These are phyloP conservation scores for Nicotiana attenuata DNA, from an alignment of 257 asterid genomes.

Conservation along the genomic window DNA sequence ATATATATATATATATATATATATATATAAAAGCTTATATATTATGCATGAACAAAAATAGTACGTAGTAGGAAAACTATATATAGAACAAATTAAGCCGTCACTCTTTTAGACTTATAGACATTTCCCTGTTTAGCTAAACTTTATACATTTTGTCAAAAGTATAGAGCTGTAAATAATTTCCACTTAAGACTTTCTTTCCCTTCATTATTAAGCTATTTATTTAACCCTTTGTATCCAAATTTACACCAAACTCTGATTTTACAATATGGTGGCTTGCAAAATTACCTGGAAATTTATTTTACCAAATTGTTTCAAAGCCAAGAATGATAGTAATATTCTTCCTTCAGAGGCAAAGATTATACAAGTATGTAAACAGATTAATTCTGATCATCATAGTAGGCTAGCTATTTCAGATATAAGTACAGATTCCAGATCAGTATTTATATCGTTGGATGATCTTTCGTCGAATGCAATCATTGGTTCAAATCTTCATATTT, in stretches of 20 bases:
- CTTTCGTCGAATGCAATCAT: conserved; percentile 49
- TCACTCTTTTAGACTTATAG: not conserved
- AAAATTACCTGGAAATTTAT: conserved; percentile 16
- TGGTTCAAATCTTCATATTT: conserved; percentile 63
- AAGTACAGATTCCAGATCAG: conserved; percentile 52
- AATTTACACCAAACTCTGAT: too few species aligned
- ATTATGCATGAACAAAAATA: not conserved
- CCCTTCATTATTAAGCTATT: not conserved
- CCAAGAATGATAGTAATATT: not conserved
- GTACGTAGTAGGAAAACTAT: too few species aligned
- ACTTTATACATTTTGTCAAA: not conserved
- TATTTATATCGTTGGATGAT: conserved; percentile 32
- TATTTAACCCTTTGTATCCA: too few species aligned
- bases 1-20: not conserved
- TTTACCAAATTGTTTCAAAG: conserved; percentile 25
- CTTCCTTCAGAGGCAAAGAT: conserved; percentile 8
- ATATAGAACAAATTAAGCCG: not conserved
- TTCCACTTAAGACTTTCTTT: not conserved
- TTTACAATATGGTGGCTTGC: conserved; percentile 5
- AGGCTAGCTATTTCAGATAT: conserved; percentile 57
- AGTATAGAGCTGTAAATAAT: not conserved
- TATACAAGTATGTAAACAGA: conserved; percentile 12
- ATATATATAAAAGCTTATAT: not conserved
- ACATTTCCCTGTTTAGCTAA: not conserved
- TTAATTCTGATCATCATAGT: conserved; percentile 19